Conservation (phyloP, 768 basidiomycete species). For the Auricularia cornea region DNA sequence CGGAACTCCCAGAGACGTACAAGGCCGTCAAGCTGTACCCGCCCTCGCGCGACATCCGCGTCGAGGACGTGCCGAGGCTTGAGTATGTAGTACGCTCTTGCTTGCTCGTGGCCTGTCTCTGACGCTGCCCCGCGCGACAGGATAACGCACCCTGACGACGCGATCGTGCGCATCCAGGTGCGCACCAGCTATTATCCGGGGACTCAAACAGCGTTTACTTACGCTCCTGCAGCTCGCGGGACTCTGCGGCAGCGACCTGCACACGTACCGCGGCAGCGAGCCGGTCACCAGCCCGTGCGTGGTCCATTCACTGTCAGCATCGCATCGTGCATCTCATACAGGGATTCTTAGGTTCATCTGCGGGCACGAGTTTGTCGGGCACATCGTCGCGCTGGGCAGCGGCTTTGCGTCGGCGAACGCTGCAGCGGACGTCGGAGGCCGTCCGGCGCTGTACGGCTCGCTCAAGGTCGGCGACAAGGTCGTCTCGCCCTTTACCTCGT, state of each 20-base stretch:
- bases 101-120: not conserved
- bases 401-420: conserved; percentile 35
- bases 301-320: too few species aligned
- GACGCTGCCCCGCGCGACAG: conserved; percentile 24
- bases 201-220: not conserved
- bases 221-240: conserved; percentile 15
- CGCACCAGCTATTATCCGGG: conserved; percentile 9
- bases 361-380: conserved; percentile 75
- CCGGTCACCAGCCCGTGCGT: conserved; percentile 45
- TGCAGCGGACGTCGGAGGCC: conserved; percentile 18
- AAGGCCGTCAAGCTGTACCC: conserved; percentile 56
- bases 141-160: conserved; percentile 67
- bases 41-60: conserved; percentile 59
- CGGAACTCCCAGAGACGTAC: conserved; percentile 13
- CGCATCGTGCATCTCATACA: too few species aligned
- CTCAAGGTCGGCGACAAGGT: conserved; percentile 69
- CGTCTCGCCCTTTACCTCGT: conserved; percentile 73
- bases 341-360: conserved; percentile 42
- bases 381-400: conserved; percentile 57
- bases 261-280: conserved; percentile 61
- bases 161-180: conserved; percentile 66
- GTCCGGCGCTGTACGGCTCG: conserved; percentile 55
- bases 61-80: conserved; percentile 55
- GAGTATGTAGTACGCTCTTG: conserved; percentile 27
- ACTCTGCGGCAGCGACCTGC: conserved; percentile 55